phyloP scores from a whole-genome alignment of 106 monocot genomes.

The Allium fistulosum region DNA sequence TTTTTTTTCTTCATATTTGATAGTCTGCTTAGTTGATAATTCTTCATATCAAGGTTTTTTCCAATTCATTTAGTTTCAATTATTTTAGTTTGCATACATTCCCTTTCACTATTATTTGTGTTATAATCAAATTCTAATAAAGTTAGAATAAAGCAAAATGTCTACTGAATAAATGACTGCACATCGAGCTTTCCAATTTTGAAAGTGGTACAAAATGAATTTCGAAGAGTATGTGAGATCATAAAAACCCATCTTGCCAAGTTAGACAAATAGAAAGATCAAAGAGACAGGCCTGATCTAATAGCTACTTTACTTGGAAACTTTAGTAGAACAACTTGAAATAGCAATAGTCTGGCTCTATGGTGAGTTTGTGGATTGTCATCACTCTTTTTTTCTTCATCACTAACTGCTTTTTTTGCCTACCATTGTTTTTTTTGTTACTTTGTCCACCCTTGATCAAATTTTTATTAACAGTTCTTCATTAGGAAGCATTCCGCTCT shows the following conservation, averaged over 20 bases:
- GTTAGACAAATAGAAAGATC: constrained; percentile 80
- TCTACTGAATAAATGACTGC: constrained; percentile 80
- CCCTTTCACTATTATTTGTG: not conserved
- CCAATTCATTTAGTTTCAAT: not conserved
- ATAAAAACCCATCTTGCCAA: constrained; percentile 89
- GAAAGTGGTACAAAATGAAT: constrained; percentile 98
- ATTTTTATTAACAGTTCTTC: no score
- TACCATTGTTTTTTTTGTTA: not conserved
- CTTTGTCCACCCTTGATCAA: no score
- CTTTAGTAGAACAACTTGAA: constrained; percentile 92
- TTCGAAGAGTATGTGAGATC: constrained; percentile 90
- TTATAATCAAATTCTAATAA: no score
- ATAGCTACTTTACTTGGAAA: constrained; percentile 80
- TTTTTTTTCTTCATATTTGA: not conserved
- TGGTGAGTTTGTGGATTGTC: constrained; percentile 65
- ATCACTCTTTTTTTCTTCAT: not conserved
- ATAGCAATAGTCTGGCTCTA: constrained; percentile 76
- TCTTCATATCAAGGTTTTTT: not conserved
- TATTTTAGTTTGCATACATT: not conserved
- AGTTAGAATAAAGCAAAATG: no score
- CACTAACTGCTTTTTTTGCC: not conserved
- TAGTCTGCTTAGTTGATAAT: not conserved
- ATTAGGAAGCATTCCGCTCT: constrained; percentile 95
- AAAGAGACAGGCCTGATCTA: constrained; percentile 90
- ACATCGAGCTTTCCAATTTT: constrained; percentile 91